Evolutionary conservation across 2,329 filamentous ascomycete species (phyloP).

Genomic region (Daldinia sp.): DNA sequence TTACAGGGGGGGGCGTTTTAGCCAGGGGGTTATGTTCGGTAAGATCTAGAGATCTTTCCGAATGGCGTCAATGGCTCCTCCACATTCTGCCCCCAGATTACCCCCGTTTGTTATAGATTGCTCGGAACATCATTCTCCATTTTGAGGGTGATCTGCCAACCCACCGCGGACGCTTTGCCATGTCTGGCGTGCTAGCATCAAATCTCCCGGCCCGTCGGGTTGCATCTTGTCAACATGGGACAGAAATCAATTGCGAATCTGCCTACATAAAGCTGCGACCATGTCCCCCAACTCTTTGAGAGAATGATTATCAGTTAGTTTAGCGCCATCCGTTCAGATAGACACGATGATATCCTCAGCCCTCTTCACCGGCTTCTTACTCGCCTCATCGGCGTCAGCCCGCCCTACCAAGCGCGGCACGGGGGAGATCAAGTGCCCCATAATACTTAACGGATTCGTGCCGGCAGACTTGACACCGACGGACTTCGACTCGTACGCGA

Average conservation of each 20-base stretch:
- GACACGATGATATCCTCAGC: constrained; percentile 43
- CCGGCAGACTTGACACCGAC: constrained; percentile 42
- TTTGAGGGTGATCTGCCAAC: constrained; percentile 32
- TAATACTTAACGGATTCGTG: constrained; percentile 48
- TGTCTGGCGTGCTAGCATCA: constrained; percentile 7
- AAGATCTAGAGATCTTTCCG: constrained; percentile 40
- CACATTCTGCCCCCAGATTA: constrained; percentile 38
- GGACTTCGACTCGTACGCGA: constrained; percentile 51
- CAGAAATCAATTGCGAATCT: constrained; percentile 1
- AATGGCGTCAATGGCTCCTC: constrained; percentile 35
- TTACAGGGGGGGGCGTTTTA: constrained; percentile 39
- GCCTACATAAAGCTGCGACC: constrained; percentile 27
- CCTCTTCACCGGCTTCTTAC: constrained; percentile 41
- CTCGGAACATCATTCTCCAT: constrained; percentile 46
- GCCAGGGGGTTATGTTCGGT: constrained; percentile 43
- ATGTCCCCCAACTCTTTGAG: neutral
- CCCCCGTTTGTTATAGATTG: constrained; percentile 41
- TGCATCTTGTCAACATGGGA: constrained; percentile 14
- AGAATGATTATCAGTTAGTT: neutral
- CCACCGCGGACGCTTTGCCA: constrained; percentile 24
- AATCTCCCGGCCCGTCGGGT: constrained; percentile 36
- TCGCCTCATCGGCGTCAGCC: constrained; percentile 41
- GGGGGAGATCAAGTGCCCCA: constrained; percentile 46
- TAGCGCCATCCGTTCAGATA: constrained; percentile 18
- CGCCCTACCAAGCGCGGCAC: constrained; percentile 42